These are phyloP conservation scores for Mayamaea pseudoterrestris DNA, from an alignment of 108 stramenopile species.

Conservation along the genomic window DNA sequence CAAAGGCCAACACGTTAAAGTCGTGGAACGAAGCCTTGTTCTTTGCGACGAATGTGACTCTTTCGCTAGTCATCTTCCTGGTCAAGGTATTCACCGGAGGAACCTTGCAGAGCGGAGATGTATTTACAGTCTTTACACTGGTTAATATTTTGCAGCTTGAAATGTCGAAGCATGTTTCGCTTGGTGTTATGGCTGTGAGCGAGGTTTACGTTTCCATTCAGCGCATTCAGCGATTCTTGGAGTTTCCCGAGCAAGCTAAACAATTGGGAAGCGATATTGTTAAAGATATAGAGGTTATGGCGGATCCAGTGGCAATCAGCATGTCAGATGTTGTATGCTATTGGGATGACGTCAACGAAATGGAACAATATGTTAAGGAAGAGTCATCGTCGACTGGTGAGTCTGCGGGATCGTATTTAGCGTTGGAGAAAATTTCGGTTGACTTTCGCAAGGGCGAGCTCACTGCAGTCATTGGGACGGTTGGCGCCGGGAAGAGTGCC, in stretches of 20 bases:
- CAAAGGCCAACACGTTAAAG: slow-evolving; percentile 49
- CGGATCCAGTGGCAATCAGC: too few species aligned
- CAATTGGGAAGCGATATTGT: neutral
- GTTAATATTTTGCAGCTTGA: slow-evolving; percentile 78
- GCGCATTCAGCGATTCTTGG: slow-evolving; percentile 61
- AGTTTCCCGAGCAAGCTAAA: slow-evolving; percentile 35
- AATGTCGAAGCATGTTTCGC: slow-evolving; percentile 76
- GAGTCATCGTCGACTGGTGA: neutral
- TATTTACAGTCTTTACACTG: slow-evolving; percentile 64
- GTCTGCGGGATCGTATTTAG: too few species aligned
- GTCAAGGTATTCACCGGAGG: slow-evolving; percentile 34
- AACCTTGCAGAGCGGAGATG: slow-evolving; percentile 35
- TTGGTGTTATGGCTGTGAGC: slow-evolving; percentile 62
- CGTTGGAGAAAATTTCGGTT: slow-evolving; percentile 26
- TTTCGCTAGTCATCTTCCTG: slow-evolving; percentile 51
- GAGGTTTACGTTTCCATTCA: slow-evolving; percentile 55
- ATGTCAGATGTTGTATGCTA: too few species aligned
- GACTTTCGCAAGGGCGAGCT: slow-evolving; percentile 32
- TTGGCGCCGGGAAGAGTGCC: slow-evolving; percentile 59
- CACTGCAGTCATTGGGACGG: slow-evolving; percentile 52
- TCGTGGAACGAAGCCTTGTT: slow-evolving; percentile 81
- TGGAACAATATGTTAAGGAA: neutral
- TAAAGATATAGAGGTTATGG: neutral
- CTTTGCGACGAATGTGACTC: slow-evolving; percentile 47
- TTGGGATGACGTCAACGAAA: slow-evolving; percentile 1